Percentiles rank a stretch among this genome's conserved stretches.
phyloP scores from a whole-genome alignment of 305 asterid genomes.

The Ilex paraguariensis region DNA sequence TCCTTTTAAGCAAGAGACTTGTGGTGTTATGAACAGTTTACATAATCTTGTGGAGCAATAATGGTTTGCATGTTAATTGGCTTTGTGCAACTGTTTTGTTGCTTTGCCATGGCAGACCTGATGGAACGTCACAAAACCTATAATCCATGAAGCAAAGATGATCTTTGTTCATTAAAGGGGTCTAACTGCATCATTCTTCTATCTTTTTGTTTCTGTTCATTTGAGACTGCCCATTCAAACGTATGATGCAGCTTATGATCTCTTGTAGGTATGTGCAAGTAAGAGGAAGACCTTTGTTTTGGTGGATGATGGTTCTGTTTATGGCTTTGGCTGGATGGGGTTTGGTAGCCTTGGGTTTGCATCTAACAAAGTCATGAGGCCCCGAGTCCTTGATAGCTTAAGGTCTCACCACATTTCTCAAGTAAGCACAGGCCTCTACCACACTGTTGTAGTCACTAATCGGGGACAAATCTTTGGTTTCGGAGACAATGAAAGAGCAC shows the following conservation, averaged over 20 bases:
- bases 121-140: too few relatives aligned
- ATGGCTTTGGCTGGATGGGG: conserved; percentile 83
- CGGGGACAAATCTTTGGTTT: conserved; percentile 61
- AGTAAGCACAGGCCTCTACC: conserved; percentile 83
- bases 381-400: conserved; percentile 59
- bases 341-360: conserved; percentile 82
- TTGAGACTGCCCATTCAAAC: background rate
- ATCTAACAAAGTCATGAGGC: conserved; percentile 55
- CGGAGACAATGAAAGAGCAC: conserved; percentile 89
- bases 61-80: too few relatives aligned
- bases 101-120: too few relatives aligned
- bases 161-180: too few relatives aligned
- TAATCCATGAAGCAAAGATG: too few relatives aligned
- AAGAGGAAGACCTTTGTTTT: conserved; percentile 77
- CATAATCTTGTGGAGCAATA: too few relatives aligned
- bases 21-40: too few relatives aligned
- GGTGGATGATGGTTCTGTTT: conserved; percentile 60
- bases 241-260: background rate
- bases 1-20: too few relatives aligned
- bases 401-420: conserved; percentile 57
- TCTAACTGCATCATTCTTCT: background rate
- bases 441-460: conserved; percentile 58
- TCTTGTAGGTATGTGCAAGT: conserved; percentile 69
- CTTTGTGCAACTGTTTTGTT: too few relatives aligned
- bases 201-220: background rate